Base-by-base conservation (phyloP, 2,329 filamentous ascomycete species). In the Fusarium coffeatum region DNA sequence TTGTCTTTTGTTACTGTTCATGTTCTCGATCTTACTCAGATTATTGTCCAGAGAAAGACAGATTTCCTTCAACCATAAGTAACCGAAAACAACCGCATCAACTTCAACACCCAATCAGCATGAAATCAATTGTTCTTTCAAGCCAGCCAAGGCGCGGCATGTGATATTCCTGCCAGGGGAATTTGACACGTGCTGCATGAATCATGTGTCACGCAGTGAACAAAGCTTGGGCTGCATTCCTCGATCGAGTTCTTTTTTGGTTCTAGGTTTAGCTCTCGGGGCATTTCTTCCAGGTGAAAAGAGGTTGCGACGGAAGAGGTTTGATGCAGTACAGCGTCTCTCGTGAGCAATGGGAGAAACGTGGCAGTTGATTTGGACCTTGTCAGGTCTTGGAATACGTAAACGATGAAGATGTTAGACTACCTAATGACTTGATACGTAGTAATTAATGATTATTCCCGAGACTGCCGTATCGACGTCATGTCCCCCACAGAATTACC, bases 151-250 rank as follows among this genome's bases (percentile, higher is more conserved):
- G 30, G 12, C 50, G 22, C 28, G 23, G 61, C 63, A 66, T 66
- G 56, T 69, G 66, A 70, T 70, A 37, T 27, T 41, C 18, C 32
- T 46, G 42, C 23, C 32, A 66, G 56, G 66, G 66, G 50, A 47
- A 48, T 16, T 12, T 18, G 41, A 62, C 67, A 70, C 67, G 67
- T 70, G 67, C 67, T 46, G 47, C 43, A 60, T 64, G 46, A 63
- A 68, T 70, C 67, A 70, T 70, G 67, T 68, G 67, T 51, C 43
- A 47, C 22, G 42, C 22, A 68, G 41, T 23, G 9, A 55, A 45
- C 63, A 64, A 68, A 51, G 64, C 41, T 41, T 43, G 23, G 0
- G 32, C 16, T 18, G 32, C 68, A 69, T 69, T 68, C 57, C 67
- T 41, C 22, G 6, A 43, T 43, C 15, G 41, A 43, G 25, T 23